phyloP scores from a whole-genome alignment of 2,329 filamentous ascomycete species.

The Neopestalotiopsis sp. region DNA sequence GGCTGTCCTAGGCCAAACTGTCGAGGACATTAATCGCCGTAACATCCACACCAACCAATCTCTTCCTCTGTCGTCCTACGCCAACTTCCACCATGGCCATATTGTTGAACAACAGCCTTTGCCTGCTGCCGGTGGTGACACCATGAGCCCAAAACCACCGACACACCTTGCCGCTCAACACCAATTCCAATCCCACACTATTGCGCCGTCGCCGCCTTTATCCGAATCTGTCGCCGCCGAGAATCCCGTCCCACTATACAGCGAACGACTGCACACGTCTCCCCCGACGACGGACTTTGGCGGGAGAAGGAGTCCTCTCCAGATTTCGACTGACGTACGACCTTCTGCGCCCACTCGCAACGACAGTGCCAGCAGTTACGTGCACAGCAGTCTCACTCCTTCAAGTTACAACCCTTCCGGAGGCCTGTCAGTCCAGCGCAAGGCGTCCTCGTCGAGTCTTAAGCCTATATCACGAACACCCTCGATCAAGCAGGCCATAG shows the following conservation, averaged over 20 bases:
- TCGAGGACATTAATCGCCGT: conserved; percentile 32
- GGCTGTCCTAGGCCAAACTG: conserved; percentile 25
- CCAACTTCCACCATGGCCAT: conserved; percentile 22
- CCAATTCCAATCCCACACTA: conserved; percentile 44
- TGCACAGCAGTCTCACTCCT: conserved; percentile 36
- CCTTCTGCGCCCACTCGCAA: conserved; percentile 30
- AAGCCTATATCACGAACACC: conserved; percentile 62
- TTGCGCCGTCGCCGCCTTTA: conserved; percentile 43
- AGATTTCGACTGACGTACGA: conserved; percentile 44
- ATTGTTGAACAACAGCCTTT: conserved; percentile 18
- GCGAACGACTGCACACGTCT: conserved; percentile 25
- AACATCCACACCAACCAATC: conserved; percentile 29
- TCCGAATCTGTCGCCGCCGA: conserved; percentile 27
- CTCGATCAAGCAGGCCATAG: conserved; percentile 62
- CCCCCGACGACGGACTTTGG: conserved; percentile 22
- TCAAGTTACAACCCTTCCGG: conserved; percentile 27
- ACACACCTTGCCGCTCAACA: conserved; percentile 30
- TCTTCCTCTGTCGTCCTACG: conserved; percentile 24
- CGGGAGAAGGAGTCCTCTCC: conserved; percentile 33
- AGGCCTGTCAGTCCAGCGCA: conserved; percentile 38
- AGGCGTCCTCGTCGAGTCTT: conserved; percentile 50
- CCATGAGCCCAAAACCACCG: conserved; percentile 25
- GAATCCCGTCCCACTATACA: conserved; percentile 20
- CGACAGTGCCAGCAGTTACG: conserved; percentile 42
- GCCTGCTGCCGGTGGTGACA: conserved; percentile 16